phyloP scores from a whole-genome alignment of 805 yeast genomes.

The Priceomyces haplophilus region DNA sequence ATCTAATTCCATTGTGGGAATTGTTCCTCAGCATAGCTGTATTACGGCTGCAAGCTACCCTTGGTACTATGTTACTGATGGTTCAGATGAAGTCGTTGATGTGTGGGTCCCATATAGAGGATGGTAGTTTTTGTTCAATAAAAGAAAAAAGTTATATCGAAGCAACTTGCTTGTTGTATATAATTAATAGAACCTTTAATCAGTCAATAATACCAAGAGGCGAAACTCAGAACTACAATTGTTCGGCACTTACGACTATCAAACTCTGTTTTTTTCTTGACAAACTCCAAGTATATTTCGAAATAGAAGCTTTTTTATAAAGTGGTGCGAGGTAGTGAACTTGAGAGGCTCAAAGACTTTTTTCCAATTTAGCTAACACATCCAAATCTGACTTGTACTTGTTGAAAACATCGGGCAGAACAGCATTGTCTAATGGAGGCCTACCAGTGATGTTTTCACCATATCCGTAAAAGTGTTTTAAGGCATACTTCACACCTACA shows the following conservation, averaged over 20 bases:
- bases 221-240: no score
- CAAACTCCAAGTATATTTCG: no score
- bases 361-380: slow-evolving; percentile 12
- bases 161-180: no score
- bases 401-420: slow-evolving; percentile 8
- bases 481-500: slow-evolving; percentile 27
- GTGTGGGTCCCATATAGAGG: slow-evolving; percentile 56
- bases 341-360: slow-evolving; percentile 6
- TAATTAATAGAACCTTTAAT: no score
- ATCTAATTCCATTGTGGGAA: slow-evolving; percentile 50
- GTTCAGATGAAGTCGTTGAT: slow-evolving; percentile 47
- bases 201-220: no score
- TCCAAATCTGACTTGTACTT: slow-evolving; percentile 15
- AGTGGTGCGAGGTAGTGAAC: not conserved
- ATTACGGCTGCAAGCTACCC: slow-evolving; percentile 64
- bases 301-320: no score
- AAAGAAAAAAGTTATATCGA: no score
- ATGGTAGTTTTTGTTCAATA: slow-evolving; percentile 13
- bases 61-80: slow-evolving; percentile 54
- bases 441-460: slow-evolving; percentile 28
- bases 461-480: slow-evolving; percentile 17
- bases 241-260: no score
- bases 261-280: no score
- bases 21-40: slow-evolving; percentile 71
- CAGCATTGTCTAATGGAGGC: slow-evolving; percentile 24